Evolutionary conservation across 108 stramenopile genomes (phyloP), one percentile per base, ranked within the genome.

Genomic region (Nitzschia sp.): DNA sequence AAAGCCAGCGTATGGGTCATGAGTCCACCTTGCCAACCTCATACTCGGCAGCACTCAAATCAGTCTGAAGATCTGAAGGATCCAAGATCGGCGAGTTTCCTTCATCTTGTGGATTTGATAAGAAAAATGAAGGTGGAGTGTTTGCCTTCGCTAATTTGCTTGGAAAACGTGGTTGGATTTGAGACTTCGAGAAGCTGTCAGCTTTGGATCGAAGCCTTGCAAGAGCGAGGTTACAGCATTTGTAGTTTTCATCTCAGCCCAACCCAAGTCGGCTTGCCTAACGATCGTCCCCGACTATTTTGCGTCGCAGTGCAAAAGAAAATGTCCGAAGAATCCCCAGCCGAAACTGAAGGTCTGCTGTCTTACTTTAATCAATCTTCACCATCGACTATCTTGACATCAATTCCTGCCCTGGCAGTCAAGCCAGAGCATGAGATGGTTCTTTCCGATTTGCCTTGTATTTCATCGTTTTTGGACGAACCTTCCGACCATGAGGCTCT

Each of bases 141-240:
- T 1, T 71, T 88, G 48, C 96, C 96, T 17, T 46, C 54, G 2
- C 45, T 92, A 0, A 76, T 97, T 29, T 57, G 85, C 23, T 69
- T 93, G 59, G 96, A 97, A 62, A 97, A 97, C 72, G 96, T 97
- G 1, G 78, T 95, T 28, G 92, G 93, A 13, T 97, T 95, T 75
- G 96, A 95, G 74, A 55, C 46, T 3, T 89, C 88, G 9, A 77
- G 75, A 19, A 83, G 86, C 31, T 77, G 63, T 87, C 68, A 80
- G 45, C 61, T 55, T 58, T 91, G 78, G 75, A 57, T 73, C 22
- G 29, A 45, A 8, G 82, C 63, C 1, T 46, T 97, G 56, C 32
- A 41, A 3, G 53, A 61, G 19, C 74, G 86, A 53, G 47, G 74
- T 8, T 97, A 91, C 70, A 58, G 35, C 16, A 58, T 87, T 9